Percentiles rank a stretch among this genome's conserved stretches.
Conservation (phyloP, 257 asterid species). For the Solanum clarkiae region DNA sequence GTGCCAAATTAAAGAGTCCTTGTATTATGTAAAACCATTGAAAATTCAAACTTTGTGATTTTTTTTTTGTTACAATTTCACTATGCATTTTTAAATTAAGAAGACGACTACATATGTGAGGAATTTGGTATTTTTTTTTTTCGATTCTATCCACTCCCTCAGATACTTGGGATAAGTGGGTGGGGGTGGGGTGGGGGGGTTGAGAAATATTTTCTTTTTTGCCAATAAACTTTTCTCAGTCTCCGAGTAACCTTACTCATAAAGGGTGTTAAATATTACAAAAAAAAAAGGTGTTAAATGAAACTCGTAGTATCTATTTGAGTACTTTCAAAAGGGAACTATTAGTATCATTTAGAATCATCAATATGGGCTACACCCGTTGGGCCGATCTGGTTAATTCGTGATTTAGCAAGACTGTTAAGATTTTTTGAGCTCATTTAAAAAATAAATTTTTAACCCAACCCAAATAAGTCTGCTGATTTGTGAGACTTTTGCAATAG, state of each 20-base stretch:
- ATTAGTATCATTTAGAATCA: background rate
- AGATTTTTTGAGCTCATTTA: too few species aligned
- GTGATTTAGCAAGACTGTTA: too few species aligned
- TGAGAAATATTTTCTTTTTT: background rate
- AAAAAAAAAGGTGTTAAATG: background rate
- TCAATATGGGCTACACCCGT: too few species aligned
- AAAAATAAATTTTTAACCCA: too few species aligned
- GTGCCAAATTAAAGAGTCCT: background rate
- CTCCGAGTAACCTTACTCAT: fast-evolving
- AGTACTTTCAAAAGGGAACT: background rate
- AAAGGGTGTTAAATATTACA: background rate
- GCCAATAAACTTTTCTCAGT: fast-evolving
- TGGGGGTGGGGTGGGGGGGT: background rate
- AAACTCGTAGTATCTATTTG: background rate
- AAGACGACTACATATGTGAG: background rate
- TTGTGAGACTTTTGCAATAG: too few species aligned
- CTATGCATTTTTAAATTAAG: too few species aligned
- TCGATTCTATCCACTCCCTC: background rate
- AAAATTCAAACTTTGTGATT: background rate
- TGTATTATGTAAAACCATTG: background rate
- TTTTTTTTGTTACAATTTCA: too few species aligned
- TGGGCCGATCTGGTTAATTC: too few species aligned
- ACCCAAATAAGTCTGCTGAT: too few species aligned
- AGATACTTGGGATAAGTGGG: background rate
- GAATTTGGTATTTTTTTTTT: background rate